Base-by-base conservation (phyloP, 1,139 yeast genomes). In the Diutina siamensis region DNA sequence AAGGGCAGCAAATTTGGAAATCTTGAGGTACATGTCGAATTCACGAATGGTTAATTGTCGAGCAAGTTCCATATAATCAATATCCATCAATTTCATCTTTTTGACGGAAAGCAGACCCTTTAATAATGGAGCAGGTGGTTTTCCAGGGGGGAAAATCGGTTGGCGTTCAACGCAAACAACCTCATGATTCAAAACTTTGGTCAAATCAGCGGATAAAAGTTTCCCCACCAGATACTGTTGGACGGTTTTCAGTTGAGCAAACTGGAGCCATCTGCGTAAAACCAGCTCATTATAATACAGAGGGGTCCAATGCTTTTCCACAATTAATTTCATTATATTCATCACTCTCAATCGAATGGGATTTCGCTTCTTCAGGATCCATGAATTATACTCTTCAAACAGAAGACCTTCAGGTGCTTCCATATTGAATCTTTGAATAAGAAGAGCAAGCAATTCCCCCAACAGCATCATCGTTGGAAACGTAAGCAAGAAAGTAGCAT, bases 391-490 rank as follows among this genome's bases (percentile, higher is more conserved):
- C 57, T 88, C 96, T 50, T 84, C 95, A 53, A 78, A 83, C 47
- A 85, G 78, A 50, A 92, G 65, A 0, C 95, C 96, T 55, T 84
- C 95, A 0, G 97, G 97, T 4, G 97, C 94, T 50, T 77, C 80
- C 32, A 80, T 66, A 49, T 81, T 73, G 62, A 82, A 92, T 46
- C 95, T 68, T 34, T 71, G 70, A 33, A 82, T 76, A 49, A 92
- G 65, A 44, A 76, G 62, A 21, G 71, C 74, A 47, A 88, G 68
- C 33, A 92, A 68, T 48, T 80, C 86, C 3, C 73, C 64, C 1
- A 94, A 75, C 1, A 83, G 71, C 65, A 83, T 76, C 58, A 89
- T 84, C 40, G 94, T 80, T 36, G 85, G 71, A 61, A 86, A 88
- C 0, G 94, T 81, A 28, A 82, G 65, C 50, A 89, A 65, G 65